Evolutionary conservation across 306 rosid genomes (phyloP), one percentile per base, ranked within the genome.

Genomic region (Ochetophila trinervis): DNA sequence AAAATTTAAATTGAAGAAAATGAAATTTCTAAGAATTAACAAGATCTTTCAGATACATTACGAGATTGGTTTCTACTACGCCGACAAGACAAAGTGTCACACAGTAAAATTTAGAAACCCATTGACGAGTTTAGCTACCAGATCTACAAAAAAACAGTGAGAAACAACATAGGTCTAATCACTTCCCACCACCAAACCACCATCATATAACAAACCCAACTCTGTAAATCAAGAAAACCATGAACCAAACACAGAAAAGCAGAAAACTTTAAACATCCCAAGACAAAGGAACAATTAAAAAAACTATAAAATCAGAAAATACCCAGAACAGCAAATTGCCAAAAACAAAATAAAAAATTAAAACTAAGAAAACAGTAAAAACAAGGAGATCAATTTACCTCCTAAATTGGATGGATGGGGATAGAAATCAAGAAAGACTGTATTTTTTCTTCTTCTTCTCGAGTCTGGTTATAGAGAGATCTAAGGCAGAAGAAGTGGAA

Each of bases 111-210:
- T 67, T 37, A 54, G 64, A 74, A 37, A 45, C 67, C 30, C 54
- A 17, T 2, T 3, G 55, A 60, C 30, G 18, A 67, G 70, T 20
- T 47, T 30, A 45, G 16, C 60, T 18, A 55, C 60, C 82, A 85
- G 84, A 83, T 81, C 87, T 71, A 68, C 55, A 0, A 36, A 58
- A 53, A 48, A 63, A 19, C 58, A 12, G 56, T 37, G 44, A 55
- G 47, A 75, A 45, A 68, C 68, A 51, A 75, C 67, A 52, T 60
- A 67, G 87, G 75, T 82, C 88, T 66, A 71, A 14, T 20, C 42
- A 14, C 57, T 15, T n/a, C 37, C 22, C 67, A n/a, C 49, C 45
- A 72, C 50, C 50, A 55, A 57, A 57, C 72, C 54, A 67, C 35
- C 57, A 32, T 34, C 60, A 63, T 1, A 62, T 6, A 22, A 13